Base-by-base conservation (phyloP, 2,329 filamentous ascomycete genomes). In the Fusarium gaditjirri region DNA sequence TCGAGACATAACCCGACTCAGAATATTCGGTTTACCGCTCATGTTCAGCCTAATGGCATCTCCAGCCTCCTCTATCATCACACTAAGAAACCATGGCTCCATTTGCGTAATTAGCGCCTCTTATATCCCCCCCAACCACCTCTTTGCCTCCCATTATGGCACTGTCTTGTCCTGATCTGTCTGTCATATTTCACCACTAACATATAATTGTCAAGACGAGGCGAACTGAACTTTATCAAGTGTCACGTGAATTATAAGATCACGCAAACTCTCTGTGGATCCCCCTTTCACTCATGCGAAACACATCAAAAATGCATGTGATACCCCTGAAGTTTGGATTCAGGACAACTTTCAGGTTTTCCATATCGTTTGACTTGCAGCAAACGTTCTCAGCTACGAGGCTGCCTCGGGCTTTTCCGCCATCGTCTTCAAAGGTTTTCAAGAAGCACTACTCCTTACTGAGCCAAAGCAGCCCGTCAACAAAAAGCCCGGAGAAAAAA, bases 281-380 rank as follows among this genome's bases (percentile, higher is more conserved):
- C 44, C 43, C 23, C 33, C 27, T 63, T 39, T 55, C 38, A 57
- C 38, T 56, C 46, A 73, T 70, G 70, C 74, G 65, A 68, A 65
- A 72, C 74, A 75, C 60, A 61, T 35, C 49, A n/a, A 29, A 39
- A 53, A 33, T 43, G 59, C 57, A 73, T 68, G 71, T 64, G 33
- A 60, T 43, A 68, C 44, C 62, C 61, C 65, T 57, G 61, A 35
- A 58, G 12, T 23, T 59, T 47, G 25, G 31, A 27, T 44, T 29
- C 39, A 56, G 60, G 38, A 52, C 43, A 50, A 29, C 35, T 55
- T 31, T 36, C 35, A 53, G 38, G 47, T 53, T 43, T 14, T 23
- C 44, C 41, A 41, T 55, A 29, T 61, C 42, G 38, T 57, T 59
- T 53, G 21, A 27, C 27, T 23, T 43, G 46, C n/a, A 62, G 47